These are phyloP conservation scores for Trichoderma oligosporum DNA, from an alignment of 2,329 filamentous ascomycete species.

Conservation along the genomic window DNA sequence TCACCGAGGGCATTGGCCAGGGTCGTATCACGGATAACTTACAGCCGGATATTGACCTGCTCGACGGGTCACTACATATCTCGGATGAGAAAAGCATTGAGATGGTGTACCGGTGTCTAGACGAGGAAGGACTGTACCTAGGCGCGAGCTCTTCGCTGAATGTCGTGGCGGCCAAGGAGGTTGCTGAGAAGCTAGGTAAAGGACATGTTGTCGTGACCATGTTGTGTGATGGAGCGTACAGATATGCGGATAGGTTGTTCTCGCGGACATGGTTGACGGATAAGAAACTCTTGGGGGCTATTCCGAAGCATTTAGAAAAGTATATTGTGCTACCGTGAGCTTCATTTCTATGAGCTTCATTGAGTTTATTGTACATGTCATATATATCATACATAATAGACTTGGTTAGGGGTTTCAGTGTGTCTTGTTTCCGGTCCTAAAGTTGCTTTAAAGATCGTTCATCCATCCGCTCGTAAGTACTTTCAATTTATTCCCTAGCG, in stretches of 20 bases:
- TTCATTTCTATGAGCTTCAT: neutral
- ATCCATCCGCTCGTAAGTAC: neutral
- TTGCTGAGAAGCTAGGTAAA: constrained; percentile 83
- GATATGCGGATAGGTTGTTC: constrained; percentile 92
- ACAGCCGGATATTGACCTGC: constrained; percentile 72
- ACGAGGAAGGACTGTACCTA: constrained; percentile 93
- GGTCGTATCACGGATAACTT: constrained; percentile 96
- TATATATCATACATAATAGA: constrained; percentile 27
- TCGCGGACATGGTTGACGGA: constrained; percentile 83
- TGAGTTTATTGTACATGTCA: constrained; percentile 28
- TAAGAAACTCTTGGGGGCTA: constrained; percentile 76
- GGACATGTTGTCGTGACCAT: constrained; percentile 91
- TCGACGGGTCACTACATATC: constrained; percentile 83
- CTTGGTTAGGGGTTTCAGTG: neutral
- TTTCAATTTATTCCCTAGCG: no score
- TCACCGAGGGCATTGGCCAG: constrained; percentile 97
- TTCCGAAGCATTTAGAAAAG: constrained; percentile 82
- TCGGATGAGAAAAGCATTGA: constrained; percentile 91
- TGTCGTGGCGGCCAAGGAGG: constrained; percentile 90
- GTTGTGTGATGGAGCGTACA: constrained; percentile 92
- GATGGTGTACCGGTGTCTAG: constrained; percentile 95
- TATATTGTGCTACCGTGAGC: constrained; percentile 84
- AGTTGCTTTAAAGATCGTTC: no score
- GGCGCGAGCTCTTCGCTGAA: constrained; percentile 93
- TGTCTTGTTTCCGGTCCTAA: neutral